Evolutionary conservation across 208 protist species (phyloP), one percentile per base, ranked within the genome.

Genomic region (Kentomonas sorsogonicus): DNA sequence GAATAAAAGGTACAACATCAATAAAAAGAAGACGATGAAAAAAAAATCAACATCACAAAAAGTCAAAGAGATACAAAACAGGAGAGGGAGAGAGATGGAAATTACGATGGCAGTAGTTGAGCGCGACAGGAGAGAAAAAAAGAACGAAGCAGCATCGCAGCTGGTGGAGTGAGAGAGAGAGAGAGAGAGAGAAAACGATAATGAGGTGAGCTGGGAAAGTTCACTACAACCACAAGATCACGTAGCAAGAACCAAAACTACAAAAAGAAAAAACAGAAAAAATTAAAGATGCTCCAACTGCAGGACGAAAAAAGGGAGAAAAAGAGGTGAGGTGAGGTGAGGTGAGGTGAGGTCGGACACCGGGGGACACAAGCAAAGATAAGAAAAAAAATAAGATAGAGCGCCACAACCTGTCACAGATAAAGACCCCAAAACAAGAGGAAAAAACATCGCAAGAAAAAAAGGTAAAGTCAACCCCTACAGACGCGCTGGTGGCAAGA

Each of bases 371-470:
- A 34, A 26, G 39, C 39, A 58, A 30, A 56, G n/a, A 15, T 22
- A 63, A 50, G 20, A 47, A 47, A 11, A 69, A 22, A 53, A 53
- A 26, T 20, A 16, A 43, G 27, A 5, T 25, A 29, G 43, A 33
- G 39, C n/a, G n/a, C n/a, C n/a, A n/a, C n/a, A n/a, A n/a, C n/a
- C n/a, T n/a, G n/a, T n/a, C n/a, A n/a, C n/a, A n/a, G n/a, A n/a
- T n/a, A n/a, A n/a, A n/a, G n/a, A n/a, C n/a, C n/a, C n/a, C n/a
- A n/a, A n/a, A n/a, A n/a, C n/a, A n/a, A n/a, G n/a, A n/a, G n/a
- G n/a, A n/a, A n/a, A n/a, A n/a, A n/a, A n/a, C n/a, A n/a, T n/a
- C n/a, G n/a, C n/a, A n/a, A n/a, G n/a, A n/a, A n/a, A n/a, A n/a
- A n/a, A n/a, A n/a, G n/a, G n/a, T n/a, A n/a, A n/a, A n/a, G n/a